Evolutionary conservation across 2,329 filamentous ascomycete genomes (phyloP).

Genomic region (Anisogramma anomala): DNA sequence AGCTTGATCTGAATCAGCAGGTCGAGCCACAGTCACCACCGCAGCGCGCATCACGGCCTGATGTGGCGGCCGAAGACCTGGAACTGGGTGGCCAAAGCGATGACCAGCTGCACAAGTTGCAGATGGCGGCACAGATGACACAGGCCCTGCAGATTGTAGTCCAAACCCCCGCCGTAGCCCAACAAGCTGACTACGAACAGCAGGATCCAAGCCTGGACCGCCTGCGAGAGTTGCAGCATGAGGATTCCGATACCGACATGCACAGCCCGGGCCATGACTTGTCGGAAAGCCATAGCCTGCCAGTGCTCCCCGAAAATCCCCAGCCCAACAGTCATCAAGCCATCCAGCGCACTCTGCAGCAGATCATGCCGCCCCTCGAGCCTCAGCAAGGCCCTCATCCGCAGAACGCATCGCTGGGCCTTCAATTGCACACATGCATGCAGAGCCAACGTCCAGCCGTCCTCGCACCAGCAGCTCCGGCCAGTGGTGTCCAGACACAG

Average conservation of each 20-base stretch:
- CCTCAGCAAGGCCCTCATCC: slow-evolving; percentile 16
- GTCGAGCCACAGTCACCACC: slow-evolving; percentile 28
- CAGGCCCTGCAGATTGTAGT: slow-evolving; percentile 43
- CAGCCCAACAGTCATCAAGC: slow-evolving; percentile 25
- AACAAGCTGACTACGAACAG: slow-evolving; percentile 12
- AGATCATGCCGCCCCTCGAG: slow-evolving; percentile 18
- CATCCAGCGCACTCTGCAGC: slow-evolving; percentile 20
- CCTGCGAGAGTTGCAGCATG: slow-evolving; percentile 16
- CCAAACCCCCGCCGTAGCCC: slow-evolving; percentile 33
- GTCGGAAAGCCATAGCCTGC: slow-evolving; percentile 15
- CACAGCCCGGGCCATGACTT: slow-evolving; percentile 19
- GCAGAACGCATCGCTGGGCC: slow-evolving; percentile 4
- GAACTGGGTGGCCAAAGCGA: slow-evolving; percentile 41
- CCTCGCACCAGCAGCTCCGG: slow-evolving; percentile 24
- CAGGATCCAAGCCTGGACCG: slow-evolving; percentile 12
- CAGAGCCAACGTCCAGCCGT: slow-evolving; percentile 17
- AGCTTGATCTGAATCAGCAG: slow-evolving; percentile 18
- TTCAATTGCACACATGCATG: slow-evolving; percentile 22
- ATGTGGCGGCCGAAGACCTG: slow-evolving; percentile 41
- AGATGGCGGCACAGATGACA: slow-evolving; percentile 46
- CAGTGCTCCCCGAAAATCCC: slow-evolving; percentile 28
- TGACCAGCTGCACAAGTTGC: slow-evolving; percentile 26
- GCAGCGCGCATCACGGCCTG: slow-evolving; percentile 30
- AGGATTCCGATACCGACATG: slow-evolving; percentile 16
- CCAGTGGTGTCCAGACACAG: slow-evolving; percentile 35